Evolutionary conservation across 2,329 filamentous ascomycete species (phyloP), one percentile per base, ranked within the genome.

Genomic region (Ophiocordyceps robertsii): DNA sequence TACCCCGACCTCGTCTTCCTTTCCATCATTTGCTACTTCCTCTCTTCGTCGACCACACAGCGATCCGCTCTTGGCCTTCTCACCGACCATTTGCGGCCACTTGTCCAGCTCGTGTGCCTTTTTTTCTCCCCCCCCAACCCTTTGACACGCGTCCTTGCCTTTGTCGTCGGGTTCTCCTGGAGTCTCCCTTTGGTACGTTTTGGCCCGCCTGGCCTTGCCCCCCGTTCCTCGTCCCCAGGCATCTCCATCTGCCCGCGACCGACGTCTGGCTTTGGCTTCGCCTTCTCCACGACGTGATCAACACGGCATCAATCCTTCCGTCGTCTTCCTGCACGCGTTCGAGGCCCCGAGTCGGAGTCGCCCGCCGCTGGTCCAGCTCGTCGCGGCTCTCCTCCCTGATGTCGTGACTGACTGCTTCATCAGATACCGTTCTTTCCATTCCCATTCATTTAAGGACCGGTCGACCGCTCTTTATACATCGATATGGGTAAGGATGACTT

Each of bases 21-120:
- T 52, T 48, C 52, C 57, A 56, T 61, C 60, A 61, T 62, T 61
- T 60, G 58, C 57, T 60, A 59, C 56, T 61, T 59, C 58, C 56
- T 53, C 50, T 16, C 46, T 35, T 37, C 49, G 52, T 53, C 51
- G 51, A 41, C 44, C 40, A 39, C 43, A 32, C 39, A 24, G 33
- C 29, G 42, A 41, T 38, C 48, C 43, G 36, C 33, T 37, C 36
- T 29, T 39, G 48, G 46, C 46, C 29, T 44, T 30, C 13, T 40
- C 30, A 45, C 46, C 41, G 46, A 46, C 38, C 42, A 21, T 42
- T 47, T 39, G 43, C 47, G 52, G 49, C 46, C 49, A 43, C 49
- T 46, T 55, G 52, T 44, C 50, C 41, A 45, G 42, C 51, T 48
- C 46, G 48, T 49, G 53, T 48, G 44, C 50, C 48, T 53, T 51